phyloP scores from a whole-genome alignment of 345 rosid genomes.

The Arabis alpina region DNA sequence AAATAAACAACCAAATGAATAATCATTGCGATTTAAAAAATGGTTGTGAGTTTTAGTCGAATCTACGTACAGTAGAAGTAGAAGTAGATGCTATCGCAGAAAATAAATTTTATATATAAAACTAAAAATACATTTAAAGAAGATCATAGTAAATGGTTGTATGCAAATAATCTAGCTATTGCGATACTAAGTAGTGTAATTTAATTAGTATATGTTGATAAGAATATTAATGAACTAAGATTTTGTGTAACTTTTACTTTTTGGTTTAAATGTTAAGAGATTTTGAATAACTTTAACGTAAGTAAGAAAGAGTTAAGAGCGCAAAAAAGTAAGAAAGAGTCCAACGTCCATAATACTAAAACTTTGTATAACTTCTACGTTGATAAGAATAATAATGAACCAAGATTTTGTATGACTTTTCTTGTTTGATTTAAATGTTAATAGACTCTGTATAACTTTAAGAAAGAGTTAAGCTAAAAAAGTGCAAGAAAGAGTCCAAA shows the following conservation, averaged over 20 bases:
- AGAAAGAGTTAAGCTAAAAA: no score
- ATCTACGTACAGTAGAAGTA: no score
- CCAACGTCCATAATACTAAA: no score
- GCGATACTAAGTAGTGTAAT: neutral
- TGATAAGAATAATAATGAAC: neutral
- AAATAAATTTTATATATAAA: neutral
- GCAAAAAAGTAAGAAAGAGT: no score
- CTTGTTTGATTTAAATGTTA: no score
- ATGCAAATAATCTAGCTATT: neutral
- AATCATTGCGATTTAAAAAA: no score
- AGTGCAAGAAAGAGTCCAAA: no score
- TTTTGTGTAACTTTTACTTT: neutral
- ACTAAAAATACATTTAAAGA: no score
- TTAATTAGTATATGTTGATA: neutral
- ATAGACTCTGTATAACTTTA: neutral
- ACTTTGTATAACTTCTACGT: neutral
- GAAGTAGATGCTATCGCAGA: neutral
- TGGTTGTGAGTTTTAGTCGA: no score
- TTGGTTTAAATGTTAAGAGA: no score
- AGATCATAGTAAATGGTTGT: neutral
- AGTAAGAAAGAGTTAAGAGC: neutral
- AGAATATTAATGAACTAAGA: neutral
- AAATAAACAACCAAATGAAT: no score
- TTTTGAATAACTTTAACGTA: neutral
- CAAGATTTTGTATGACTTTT: neutral